Evolutionary conservation across 768 basidiomycete species (phyloP).

Genomic region (Lactarius deliciosus): DNA sequence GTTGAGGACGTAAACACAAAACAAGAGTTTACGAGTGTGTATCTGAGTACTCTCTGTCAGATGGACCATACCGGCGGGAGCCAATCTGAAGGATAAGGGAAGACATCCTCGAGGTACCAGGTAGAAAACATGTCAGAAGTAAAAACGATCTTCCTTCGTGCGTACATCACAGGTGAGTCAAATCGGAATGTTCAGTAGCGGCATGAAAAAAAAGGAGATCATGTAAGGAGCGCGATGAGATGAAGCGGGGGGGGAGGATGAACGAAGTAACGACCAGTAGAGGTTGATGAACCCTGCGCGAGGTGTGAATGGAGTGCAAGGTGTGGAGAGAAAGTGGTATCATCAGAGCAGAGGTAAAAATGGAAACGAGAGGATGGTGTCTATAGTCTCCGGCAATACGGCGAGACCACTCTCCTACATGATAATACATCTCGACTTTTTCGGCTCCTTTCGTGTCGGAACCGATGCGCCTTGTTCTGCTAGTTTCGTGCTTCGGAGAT

Average conservation of each 20-base stretch:
- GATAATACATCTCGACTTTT: constrained; percentile 64
- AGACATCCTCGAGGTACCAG: constrained; percentile 20
- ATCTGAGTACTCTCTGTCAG: constrained; percentile 24
- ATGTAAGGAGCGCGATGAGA: constrained; percentile 29
- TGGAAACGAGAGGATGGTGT: constrained; percentile 48
- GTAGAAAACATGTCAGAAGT: constrained; percentile 27
- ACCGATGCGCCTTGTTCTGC: constrained; percentile 45
- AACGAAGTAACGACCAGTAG: constrained; percentile 8
- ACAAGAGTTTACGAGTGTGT: constrained; percentile 15
- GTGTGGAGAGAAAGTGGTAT: constrained; percentile 54
- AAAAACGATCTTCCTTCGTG: constrained; percentile 31
- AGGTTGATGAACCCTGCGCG: constrained; percentile 20
- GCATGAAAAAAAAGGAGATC: constrained; percentile 28
- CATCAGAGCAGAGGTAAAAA: constrained; percentile 73
- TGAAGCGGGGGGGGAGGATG: constrained; percentile 20
- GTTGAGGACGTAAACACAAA: constrained; percentile 19
- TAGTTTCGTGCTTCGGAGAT: constrained; percentile 67
- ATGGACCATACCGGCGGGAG: constrained; percentile 9
- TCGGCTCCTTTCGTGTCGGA: constrained; percentile 41
- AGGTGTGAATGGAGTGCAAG: constrained; percentile 38
- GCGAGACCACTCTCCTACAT: constrained; percentile 53
- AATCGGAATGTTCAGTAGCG: constrained; percentile 31
- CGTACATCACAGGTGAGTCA: constrained; percentile 32
- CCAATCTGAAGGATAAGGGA: constrained; percentile 16
- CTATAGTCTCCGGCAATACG: constrained; percentile 64